Base-by-base conservation (phyloP, 2,329 filamentous ascomycete species). In the Trichoderma aggressivum region DNA sequence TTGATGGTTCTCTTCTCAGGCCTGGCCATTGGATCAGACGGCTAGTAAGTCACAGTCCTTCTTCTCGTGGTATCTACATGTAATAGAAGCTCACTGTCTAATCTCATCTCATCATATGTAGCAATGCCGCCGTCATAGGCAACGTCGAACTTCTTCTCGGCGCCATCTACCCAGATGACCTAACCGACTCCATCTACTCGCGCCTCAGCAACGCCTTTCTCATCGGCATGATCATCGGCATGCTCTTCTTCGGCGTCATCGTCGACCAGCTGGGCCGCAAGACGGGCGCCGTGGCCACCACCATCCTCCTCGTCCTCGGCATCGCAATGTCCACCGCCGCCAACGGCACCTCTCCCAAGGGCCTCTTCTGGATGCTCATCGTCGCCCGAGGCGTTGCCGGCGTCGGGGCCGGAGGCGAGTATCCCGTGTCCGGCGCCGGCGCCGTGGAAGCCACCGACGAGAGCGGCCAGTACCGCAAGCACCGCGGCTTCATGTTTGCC, bases 401-500 rank as follows among this genome's bases (percentile, higher is more conserved):
- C 6, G 78, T 81, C 34, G 84, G 84, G 3, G 83, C 84, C 5
- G 84, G 84, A 7, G 81, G 81, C 28, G 86, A 88, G 73, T 88
- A 88, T 74, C 86, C 86, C 3, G 86, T 86, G 3, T 85, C 83
- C 2, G 80, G 80, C 56, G 81, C 82, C 3, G 85, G 84, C 55
- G 84, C 86, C 0, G 81, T 83, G 14, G 87, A 89, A 75, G 84
- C 86, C 0, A 84, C 86, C 1, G 86, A 89, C 72, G 86, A 88
- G 74, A 81, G 78, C 61, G 77, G 74, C 8, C 74, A 77, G 16
- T 80, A 82, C 64, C 82, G 85, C 47, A 85, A 84, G 71, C 81
- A 81, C 43, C 80, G 86, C 47, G 86, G 87, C 4, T 86, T 88
- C 77, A 84, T 88, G 75, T 87, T 89, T 70, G 86, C 86, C n/a